A percentile compares a stretch with the other conserved stretches of the same genome.
Conservation (phyloP, 139 green algal genomes). For the Desmodesmus armatus region DNA sequence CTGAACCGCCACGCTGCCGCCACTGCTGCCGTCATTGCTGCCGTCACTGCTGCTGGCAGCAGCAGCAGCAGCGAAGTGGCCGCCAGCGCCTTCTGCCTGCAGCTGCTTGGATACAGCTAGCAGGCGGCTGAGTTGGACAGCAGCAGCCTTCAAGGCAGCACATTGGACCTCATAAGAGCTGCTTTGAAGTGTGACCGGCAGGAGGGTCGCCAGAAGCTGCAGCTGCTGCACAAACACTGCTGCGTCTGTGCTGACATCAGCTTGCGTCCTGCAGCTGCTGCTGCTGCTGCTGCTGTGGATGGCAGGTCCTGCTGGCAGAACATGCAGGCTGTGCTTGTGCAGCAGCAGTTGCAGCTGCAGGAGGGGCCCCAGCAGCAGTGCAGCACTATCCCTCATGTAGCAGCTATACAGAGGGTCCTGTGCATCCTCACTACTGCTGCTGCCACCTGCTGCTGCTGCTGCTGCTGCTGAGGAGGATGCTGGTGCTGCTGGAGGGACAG, state of each 20-base stretch:
- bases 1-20: background rate
- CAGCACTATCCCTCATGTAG: conserved; percentile 9
- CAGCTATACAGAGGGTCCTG: conserved; percentile 27
- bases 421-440: background rate
- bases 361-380: conserved; percentile 23
- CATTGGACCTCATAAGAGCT: conserved; percentile 67
- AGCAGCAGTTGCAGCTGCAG: background rate
- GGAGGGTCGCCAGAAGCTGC: conserved; percentile 22
- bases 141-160: conserved; percentile 65
- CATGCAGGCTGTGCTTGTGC: too few relatives aligned
- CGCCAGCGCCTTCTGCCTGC: too few relatives aligned
- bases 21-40: conserved; percentile 57
- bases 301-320: too few relatives aligned
- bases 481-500: background rate
- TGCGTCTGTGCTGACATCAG: background rate
- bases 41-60: conserved; percentile 9
- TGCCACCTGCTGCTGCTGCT: conserved; percentile 3
- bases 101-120: conserved; percentile 15
- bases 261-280: conserved; percentile 12
- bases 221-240: background rate
- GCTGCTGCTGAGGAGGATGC: conserved; percentile 8
- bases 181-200: conserved; percentile 49
- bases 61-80: too few relatives aligned
- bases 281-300: conserved; percentile 44
- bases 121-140: conserved; percentile 18